Percentiles rank a stretch among this genome's conserved stretches.
Conservation (phyloP, 352 stramenopile genomes). For the Pythium phragmiticola region DNA sequence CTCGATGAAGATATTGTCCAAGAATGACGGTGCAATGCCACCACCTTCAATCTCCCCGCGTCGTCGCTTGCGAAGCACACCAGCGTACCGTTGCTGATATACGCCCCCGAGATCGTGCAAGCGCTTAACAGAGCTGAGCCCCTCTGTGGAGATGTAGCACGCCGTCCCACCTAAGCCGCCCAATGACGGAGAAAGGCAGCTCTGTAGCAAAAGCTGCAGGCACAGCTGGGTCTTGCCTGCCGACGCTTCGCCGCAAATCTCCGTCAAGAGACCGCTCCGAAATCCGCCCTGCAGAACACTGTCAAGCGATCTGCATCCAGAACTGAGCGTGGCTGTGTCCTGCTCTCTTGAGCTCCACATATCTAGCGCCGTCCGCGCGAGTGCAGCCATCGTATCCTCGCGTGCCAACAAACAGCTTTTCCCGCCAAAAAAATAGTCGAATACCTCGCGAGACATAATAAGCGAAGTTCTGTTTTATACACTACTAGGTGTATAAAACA, state of each 20-base stretch:
- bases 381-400: constrained; percentile 17
- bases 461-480: constrained; percentile 13
- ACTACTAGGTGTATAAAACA: not conserved
- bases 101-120: constrained; percentile 60
- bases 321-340: constrained; percentile 37
- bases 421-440: constrained; percentile 2
- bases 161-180: constrained; percentile 58
- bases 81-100: constrained; percentile 46
- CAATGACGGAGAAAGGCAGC: constrained; percentile 42
- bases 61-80: constrained; percentile 46
- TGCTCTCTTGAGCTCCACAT: constrained; percentile 35
- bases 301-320: constrained; percentile 63
- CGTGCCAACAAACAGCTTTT: not conserved
- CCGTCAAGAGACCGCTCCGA: constrained; percentile 60
- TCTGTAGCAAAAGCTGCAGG: constrained; percentile 74
- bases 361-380: constrained; percentile 39
- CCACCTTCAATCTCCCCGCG: constrained; percentile 27
- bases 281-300: constrained; percentile 59
- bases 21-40: constrained; percentile 28
- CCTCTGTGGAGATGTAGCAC: constrained; percentile 83
- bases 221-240: constrained; percentile 81
- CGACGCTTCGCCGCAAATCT: constrained; percentile 72
- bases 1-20: constrained; percentile 80
- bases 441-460: constrained; percentile 20
- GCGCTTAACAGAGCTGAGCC: constrained; percentile 66